A percentile compares a stretch with the other conserved stretches of the same genome.
phyloP scores from a whole-genome alignment of 306 rosid species.

The Astragalus membranaceus region DNA sequence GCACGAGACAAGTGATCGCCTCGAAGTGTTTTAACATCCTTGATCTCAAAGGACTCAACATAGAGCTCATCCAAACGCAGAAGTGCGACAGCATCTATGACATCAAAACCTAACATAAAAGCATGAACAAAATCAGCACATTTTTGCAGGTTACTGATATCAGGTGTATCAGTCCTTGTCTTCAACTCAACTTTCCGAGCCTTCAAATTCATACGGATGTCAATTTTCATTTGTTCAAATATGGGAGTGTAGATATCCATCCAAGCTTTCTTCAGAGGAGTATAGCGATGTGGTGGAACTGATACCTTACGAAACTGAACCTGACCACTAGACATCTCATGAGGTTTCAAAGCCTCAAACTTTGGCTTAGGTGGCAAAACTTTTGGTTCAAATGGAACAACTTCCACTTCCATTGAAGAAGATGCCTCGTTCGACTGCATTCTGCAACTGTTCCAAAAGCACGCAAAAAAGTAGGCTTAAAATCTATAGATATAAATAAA shows the following conservation, averaged over 20 bases:
- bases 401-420: conserved; percentile 56
- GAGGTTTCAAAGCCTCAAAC: conserved; percentile 72
- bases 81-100: conserved; percentile 74
- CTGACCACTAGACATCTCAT: conserved; percentile 79
- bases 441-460: conserved; percentile 9
- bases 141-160: conserved; percentile 71
- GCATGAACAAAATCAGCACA: conserved; percentile 93
- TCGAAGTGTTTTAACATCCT: conserved; percentile 77
- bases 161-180: conserved; percentile 75
- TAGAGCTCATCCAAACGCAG: conserved; percentile 83
- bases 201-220: conserved; percentile 76
- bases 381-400: conserved; percentile 22
- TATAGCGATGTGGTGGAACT: conserved; percentile 75
- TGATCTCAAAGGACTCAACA: conserved; percentile 83
- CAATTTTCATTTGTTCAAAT: conserved; percentile 79
- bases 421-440: conserved; percentile 53
- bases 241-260: conserved; percentile 78
- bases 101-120: conserved; percentile 82
- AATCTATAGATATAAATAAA: background rate
- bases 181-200: conserved; percentile 78
- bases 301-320: conserved; percentile 76
- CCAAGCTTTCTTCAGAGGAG: conserved; percentile 86
- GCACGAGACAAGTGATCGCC: conserved; percentile 92
- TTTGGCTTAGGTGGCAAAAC: conserved; percentile 58
- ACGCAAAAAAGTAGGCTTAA: background rate